Evolutionary conservation across 768 basidiomycete genomes (phyloP), one percentile per base, ranked within the genome.

Genomic region (Daedaleopsis sinensis): DNA sequence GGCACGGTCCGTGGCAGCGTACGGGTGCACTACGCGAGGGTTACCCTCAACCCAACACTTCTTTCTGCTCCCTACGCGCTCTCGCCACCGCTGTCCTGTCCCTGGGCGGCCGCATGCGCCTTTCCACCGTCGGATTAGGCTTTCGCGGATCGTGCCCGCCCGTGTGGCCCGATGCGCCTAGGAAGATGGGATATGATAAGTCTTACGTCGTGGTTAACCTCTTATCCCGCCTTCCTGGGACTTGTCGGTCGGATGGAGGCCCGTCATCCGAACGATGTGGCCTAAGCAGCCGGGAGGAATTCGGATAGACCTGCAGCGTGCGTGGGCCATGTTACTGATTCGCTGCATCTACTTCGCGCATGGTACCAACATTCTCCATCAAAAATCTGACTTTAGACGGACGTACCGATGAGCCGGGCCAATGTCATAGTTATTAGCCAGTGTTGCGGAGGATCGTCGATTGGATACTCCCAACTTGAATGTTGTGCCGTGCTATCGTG

Each of bases 71-170:
- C 21, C 13, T 24, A 32, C 27, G 23, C 21, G 23, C 21, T 21
- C 23, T 21, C 13, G 47, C 18, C 13, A 23, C 21, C 8, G 19
- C 23, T 9, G 21, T 15, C 23, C 13, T 49, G 19, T 49, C 15
- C 47, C 21, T 15, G 47, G 8, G 19, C 23, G 7, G 23, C 23
- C 7, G 8, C 13, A 24, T 49, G 10, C 21, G 19, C 11, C 18
- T 42, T 42, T 9, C 3, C 46, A 23, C 13, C 23, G 19, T 46
- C 58, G 19, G 23, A 27, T 59, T 56, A 56, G 54, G 49, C 60
- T 56, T 61, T 56, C 47, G 61, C 61, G 38, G 55, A 57, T 57
- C 60, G 54, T 61, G 47, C 10, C 47, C 24, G 49, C 55, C 60
- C 46, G 19, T 21, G 21, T 27, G 23, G 48, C 51, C 27, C 43